These are phyloP conservation scores for Thraustotheca clavata DNA, from an alignment of 352 stramenopile species.

Conservation along the genomic window DNA sequence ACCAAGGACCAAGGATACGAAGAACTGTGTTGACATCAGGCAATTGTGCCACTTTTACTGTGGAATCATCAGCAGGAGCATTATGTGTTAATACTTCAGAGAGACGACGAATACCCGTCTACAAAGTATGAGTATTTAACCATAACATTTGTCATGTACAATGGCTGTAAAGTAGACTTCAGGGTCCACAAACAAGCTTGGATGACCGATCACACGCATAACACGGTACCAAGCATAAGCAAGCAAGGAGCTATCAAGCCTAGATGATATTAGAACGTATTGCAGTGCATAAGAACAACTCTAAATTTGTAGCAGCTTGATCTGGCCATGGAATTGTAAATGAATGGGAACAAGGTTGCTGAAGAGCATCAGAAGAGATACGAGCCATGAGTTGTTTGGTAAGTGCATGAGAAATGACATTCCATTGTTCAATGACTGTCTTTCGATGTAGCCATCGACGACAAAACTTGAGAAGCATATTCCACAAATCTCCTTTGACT, in stretches of 20 bases:
- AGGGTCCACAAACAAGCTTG: conserved; percentile 65
- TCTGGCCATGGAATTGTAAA: conserved; percentile 71
- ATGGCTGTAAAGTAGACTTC: conserved; percentile 79
- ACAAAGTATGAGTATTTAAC: neutral
- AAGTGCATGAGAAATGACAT: conserved; percentile 59
- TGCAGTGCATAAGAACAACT: conserved; percentile 25
- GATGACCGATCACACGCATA: conserved; percentile 73
- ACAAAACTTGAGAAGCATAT: conserved; percentile 79
- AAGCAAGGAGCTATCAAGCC: conserved; percentile 56
- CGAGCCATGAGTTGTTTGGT: conserved; percentile 68
- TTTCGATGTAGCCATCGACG: conserved; percentile 78
- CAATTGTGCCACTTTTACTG: conserved; percentile 26
- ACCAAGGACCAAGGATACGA: conserved; percentile 65
- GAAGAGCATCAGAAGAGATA: conserved; percentile 32
- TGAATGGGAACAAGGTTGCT: conserved; percentile 47
- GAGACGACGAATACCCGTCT: conserved; percentile 75
- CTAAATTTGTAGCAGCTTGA: conserved; percentile 53
- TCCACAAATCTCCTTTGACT: conserved; percentile 63
- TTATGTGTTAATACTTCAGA: conserved; percentile 64
- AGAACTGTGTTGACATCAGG: conserved; percentile 81
- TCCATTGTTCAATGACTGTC: conserved; percentile 84
- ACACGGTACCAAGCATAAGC: conserved; percentile 80
- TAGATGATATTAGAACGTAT: neutral
- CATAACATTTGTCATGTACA: conserved; percentile 25
- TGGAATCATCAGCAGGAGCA: conserved; percentile 30